Base-by-base conservation (phyloP, 2,329 filamentous ascomycete genomes). In the Verruconis gallopava region DNA sequence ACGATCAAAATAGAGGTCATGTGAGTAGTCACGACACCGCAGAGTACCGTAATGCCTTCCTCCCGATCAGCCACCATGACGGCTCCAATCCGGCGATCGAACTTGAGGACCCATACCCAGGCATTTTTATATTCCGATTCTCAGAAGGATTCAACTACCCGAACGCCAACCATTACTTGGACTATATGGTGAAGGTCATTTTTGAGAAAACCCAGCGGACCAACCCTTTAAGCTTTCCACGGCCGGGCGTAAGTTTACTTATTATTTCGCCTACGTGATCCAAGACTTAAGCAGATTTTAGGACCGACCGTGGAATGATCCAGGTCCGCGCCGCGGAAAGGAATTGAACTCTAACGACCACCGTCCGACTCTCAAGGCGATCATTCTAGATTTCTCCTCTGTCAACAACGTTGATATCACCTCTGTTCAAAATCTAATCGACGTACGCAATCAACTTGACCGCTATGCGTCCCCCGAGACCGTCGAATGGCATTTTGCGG, bases 401-500 rank as follows among this genome's bases (percentile, higher is more conserved):
- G 88, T 96, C 49, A 93, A 95, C 63, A 85, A 93, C 50, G 80
- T 95, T 45, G 91, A 96, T 54, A 77, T 93, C 45, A 95, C 91
- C 0, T 93, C 85, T 0, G 75, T 95, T 2, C 91, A 96, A 62
- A 80, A 85, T 51, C 69, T 96, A 30, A 93, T 96, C 53, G 91
- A 96, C 53, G 81, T 95, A 1, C 84, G 89, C 53, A 93, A 94
- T 59, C 88, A 95, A 57, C 77, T 96, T 19, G 89, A 95, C 58
- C 72, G 77, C 15, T 93, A 94, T 56, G 75, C 85, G 1, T 61
- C 80, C 0, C 89, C 89, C 0, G 77, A 86, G 15, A 69, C 72
- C 2, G 88, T 96, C 3, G 85, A 95, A 58, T 96, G 89, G 88
- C 91, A 96, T 61, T 80, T 96, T 48, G 85, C 88, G n/a, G 81